Base-by-base conservation (phyloP, 495 filamentous ascomycete species). In the Hyphodiscus hymeniophilus region DNA sequence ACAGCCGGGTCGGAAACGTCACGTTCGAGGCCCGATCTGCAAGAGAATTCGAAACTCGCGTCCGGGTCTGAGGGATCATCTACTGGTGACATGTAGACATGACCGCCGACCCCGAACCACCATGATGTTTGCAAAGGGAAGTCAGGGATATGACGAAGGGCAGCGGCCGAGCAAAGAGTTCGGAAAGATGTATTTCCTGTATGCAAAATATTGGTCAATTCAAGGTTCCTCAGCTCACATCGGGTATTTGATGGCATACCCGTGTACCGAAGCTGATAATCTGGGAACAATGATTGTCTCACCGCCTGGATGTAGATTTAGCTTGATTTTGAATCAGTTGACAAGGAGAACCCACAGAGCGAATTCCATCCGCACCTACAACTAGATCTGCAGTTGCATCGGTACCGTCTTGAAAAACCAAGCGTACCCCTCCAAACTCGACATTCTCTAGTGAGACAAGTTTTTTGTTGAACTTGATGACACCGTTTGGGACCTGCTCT, bases 291-390 rank as follows among this genome's bases (percentile, higher is more conserved):
- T 2, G 47, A 42, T 45, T 63, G 51, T 23, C 59, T 26, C 18
- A 57, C 55, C 3, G 59, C 60, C 57, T 62, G 18, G 42, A 42
- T 40, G 12, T 10, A 16, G 12, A 21, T 6, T 26, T 34, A 33
- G 51, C 34, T 51, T 44, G 11, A 24, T 17, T 28, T 1, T 43
- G 35, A 38, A 26, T 45, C 45, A 23, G 54, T 48, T 23, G 36
- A 32, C 1, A 35, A 31, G 46, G n/a, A n/a, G n/a, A 31, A 55
- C 67, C 21, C 43, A 76, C 71, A 3, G 73, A 76, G 48, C 69
- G 63, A 43, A 76, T 72, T 11, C 73, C 73, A 57, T 76, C 73
- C n/a, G 65, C 73, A 3, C 70, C 72, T 12, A 75, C 62, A 7
- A 75, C 66, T 5, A 77, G 51, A 61, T 77, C 72, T 5, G 67